Evolutionary conservation across 352 stramenopile genomes (phyloP).

Genomic region (Pythium vanterpoolii): DNA sequence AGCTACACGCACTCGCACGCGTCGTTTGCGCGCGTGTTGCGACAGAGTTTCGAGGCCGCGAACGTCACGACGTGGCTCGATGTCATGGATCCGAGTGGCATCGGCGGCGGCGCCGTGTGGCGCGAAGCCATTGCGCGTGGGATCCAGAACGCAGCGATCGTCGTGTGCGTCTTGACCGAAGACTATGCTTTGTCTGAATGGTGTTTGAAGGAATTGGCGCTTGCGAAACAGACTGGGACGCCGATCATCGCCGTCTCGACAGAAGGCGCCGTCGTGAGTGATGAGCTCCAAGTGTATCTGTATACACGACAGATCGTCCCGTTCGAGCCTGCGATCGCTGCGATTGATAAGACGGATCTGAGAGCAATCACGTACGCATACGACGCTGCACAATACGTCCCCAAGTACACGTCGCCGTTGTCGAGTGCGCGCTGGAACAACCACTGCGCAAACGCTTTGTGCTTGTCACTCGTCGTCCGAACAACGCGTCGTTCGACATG

Average conservation of each 20-base stretch:
- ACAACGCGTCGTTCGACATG: constrained; percentile 93
- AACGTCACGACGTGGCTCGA: constrained; percentile 70
- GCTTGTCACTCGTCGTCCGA: constrained; percentile 92
- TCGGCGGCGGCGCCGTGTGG: constrained; percentile 57
- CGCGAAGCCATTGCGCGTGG: constrained; percentile 61
- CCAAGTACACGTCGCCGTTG: constrained; percentile 96
- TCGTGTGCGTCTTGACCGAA: constrained; percentile 57
- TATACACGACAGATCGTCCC: constrained; percentile 81
- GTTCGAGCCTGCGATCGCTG: constrained; percentile 65
- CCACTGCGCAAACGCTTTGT: constrained; percentile 94
- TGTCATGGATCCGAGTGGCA: constrained; percentile 62
- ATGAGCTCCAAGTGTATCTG: constrained; percentile 82
- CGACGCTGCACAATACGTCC: too few relatives aligned
- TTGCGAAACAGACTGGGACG: constrained; percentile 73
- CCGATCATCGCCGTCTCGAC: constrained; percentile 78
- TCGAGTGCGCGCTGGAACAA: constrained; percentile 91
- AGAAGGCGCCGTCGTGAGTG: constrained; percentile 59
- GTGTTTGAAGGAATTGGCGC: constrained; percentile 60
- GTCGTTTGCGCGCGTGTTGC: constrained; percentile 56
- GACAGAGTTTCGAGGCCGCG: constrained; percentile 47
- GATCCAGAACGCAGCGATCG: constrained; percentile 51
- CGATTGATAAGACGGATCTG: too few relatives aligned
- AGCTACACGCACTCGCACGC: constrained; percentile 68
- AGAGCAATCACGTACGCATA: too few relatives aligned
- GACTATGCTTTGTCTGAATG: constrained; percentile 58